Conservation (phyloP, 2,329 filamentous ascomycete genomes). For the Fusarium algeriense region DNA sequence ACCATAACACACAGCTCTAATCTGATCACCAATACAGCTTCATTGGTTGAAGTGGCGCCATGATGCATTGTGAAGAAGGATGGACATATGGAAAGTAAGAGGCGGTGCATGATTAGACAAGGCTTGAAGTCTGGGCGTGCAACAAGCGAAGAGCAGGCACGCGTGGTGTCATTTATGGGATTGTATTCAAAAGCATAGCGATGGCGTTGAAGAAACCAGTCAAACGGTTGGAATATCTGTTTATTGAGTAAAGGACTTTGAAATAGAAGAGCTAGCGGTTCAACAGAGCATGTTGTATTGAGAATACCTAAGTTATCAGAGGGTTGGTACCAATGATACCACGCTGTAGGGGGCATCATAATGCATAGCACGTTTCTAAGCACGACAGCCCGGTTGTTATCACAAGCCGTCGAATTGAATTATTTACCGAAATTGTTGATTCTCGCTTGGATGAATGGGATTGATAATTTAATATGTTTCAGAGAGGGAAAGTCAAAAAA, state of each 20-base stretch:
- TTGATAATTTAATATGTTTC: constrained; percentile 2
- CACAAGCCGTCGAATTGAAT: background rate
- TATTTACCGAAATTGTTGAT: constrained; percentile 17
- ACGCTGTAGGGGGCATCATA: background rate
- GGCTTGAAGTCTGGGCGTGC: background rate
- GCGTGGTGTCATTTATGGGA: background rate
- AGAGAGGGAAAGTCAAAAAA: constrained; percentile 1
- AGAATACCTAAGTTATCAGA: background rate
- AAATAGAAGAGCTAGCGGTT: constrained; percentile 2
- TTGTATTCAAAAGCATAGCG: constrained; percentile 40
- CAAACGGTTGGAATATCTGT: constrained; percentile 15
- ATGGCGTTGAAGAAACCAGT: constrained; percentile 36
- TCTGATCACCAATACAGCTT: constrained; percentile 8
- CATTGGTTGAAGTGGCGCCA: background rate
- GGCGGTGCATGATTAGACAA: background rate
- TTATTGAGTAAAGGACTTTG: background rate
- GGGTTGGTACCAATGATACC: constrained; percentile 10
- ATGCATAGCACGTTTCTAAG: background rate
- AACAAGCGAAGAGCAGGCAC: background rate
- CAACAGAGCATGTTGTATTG: background rate
- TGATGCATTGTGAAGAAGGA: constrained; percentile 1
- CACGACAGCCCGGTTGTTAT: background rate
- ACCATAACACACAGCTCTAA: constrained; percentile 25
- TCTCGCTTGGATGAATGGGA: constrained; percentile 10
- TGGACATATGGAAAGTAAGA: background rate